Base-by-base conservation (phyloP, 2,329 filamentous ascomycete species). In the Epichloe bromicola region DNA sequence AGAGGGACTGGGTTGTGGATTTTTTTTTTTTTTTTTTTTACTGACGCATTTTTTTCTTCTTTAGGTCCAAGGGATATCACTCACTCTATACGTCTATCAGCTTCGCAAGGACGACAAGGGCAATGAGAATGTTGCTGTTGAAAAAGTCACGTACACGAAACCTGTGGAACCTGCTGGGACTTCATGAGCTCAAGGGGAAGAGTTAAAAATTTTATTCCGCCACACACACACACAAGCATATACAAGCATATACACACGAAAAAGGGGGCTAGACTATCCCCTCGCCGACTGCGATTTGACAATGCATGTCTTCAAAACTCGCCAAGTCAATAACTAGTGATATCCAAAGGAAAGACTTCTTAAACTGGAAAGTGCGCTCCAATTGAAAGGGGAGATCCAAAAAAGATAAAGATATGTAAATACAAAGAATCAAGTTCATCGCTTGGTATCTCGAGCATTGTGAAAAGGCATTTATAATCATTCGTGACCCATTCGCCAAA, bases 61-160 rank as follows among this genome's bases (percentile, higher is more conserved):
- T 54, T 59, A 95, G 88, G 88, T 95, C 37, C 91, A 97, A 79
- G 91, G 91, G 34, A 94, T 96, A 65, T 94, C 94, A 15, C 78
- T 97, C 58, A 94, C 94, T 53, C 76, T 97, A 47, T 97, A 97
- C 67, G 91, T 97, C 49, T 97, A 97, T 65, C 86, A 90, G 66
- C 68, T 90, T 62, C 80, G 83, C 65, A 88, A 85, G 63, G 85
- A 88, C 60, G 82, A 79, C 51, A 83, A 86, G 58, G 86, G 86
- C 15, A 79, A 79, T 37, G 86, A 90, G 67, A 88, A 83, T 53
- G 86, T 91, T 44, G 84, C 83, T 15, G 86, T 91, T 41, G 86
- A 91, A 67, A 67, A 91, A 72, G 85, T 91, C 55, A 89, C 86
- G 48, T 91, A 86, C 67, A 86, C 86, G 60, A 90, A 89, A 72